phyloP scores from a whole-genome alignment of 768 basidiomycete genomes.

The Grammothele lineata region DNA sequence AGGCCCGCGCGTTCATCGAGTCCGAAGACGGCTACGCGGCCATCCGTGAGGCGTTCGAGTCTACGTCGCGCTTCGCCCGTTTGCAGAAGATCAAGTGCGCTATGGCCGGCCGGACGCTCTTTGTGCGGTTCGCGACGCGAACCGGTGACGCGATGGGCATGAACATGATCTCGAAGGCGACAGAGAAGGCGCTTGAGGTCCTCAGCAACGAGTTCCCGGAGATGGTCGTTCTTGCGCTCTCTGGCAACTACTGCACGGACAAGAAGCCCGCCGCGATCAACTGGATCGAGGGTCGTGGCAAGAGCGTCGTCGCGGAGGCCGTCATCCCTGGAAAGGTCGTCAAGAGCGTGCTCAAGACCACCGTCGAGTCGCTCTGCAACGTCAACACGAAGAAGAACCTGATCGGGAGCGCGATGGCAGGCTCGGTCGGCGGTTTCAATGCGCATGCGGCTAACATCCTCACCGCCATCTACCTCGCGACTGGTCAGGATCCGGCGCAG shows the following conservation, averaged over 20 bases:
- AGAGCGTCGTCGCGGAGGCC: conserved; percentile 96
- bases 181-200: conserved; percentile 87
- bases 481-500: conserved; percentile 98
- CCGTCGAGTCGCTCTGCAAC: conserved; percentile 82
- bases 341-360: conserved; percentile 91
- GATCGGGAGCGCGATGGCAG: conserved; percentile 97
- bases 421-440: conserved; percentile 96
- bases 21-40: conserved; percentile 71
- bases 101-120: conserved; percentile 90
- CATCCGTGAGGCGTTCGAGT: conserved; percentile 86
- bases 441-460: conserved; percentile 98
- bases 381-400: conserved; percentile 97
- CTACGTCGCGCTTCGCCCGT: conserved; percentile 89
- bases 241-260: conserved; percentile 98
- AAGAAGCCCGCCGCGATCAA: conserved; percentile 99
- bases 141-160: conserved; percentile 99
- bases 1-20: conserved; percentile 86
- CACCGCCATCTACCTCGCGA: conserved; percentile 92
- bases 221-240: conserved; percentile 87
- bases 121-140: conserved; percentile 87
- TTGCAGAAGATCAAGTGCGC: conserved; percentile 83
- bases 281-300: conserved; percentile 99
- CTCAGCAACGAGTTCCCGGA: conserved; percentile 79
- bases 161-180: conserved; percentile 99
- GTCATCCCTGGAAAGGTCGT: conserved; percentile 87